Percentiles rank a stretch among this genome's conserved stretches.
Evolutionary conservation across 768 basidiomycete species (phyloP).

Genomic region (Mycena sanguinolenta): DNA sequence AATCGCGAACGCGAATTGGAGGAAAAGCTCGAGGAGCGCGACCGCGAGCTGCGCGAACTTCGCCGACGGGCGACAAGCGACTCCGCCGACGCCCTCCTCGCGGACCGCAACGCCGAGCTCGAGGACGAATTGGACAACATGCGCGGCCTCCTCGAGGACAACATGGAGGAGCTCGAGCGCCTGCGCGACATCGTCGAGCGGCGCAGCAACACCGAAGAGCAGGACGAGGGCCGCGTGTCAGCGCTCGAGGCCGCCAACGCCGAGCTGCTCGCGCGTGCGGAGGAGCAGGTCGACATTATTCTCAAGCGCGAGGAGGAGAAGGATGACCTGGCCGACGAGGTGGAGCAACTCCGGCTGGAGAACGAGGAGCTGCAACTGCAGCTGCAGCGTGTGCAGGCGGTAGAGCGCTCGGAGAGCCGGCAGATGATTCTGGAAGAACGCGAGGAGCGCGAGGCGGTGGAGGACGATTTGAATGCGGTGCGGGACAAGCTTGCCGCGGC

Average conservation of each 20-base stretch:
- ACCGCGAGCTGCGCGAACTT: conserved; percentile 77
- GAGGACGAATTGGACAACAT: conserved; percentile 82
- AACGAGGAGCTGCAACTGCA: conserved; percentile 76
- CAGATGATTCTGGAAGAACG: conserved; percentile 78
- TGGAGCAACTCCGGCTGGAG: conserved; percentile 73
- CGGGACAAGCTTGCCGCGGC: conserved; percentile 85
- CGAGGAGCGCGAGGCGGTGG: conserved; percentile 83
- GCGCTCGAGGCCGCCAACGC: conserved; percentile 75
- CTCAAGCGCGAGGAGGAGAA: conserved; percentile 76
- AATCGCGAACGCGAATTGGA: conserved; percentile 82
- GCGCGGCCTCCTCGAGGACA: conserved; percentile 80
- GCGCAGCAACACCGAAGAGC: conserved; percentile 57
- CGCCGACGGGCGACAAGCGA: conserved; percentile 57
- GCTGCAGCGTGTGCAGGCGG: conserved; percentile 66
- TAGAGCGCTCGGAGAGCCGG: conserved; percentile 82
- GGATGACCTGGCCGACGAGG: conserved; percentile 76
- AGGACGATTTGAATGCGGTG: conserved; percentile 80
- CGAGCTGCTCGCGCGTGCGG: conserved; percentile 67
- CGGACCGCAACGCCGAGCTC: conserved; percentile 75
- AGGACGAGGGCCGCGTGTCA: conserved; percentile 52
- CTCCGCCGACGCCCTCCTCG: conserved; percentile 65
- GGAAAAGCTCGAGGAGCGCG: conserved; percentile 79
- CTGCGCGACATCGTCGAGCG: conserved; percentile 78
- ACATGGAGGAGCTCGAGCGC: conserved; percentile 85
- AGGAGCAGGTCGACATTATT: conserved; percentile 71